Evolutionary conservation across 106 monocot genomes (phyloP).

Genomic region (Platanthera zijinensis): DNA sequence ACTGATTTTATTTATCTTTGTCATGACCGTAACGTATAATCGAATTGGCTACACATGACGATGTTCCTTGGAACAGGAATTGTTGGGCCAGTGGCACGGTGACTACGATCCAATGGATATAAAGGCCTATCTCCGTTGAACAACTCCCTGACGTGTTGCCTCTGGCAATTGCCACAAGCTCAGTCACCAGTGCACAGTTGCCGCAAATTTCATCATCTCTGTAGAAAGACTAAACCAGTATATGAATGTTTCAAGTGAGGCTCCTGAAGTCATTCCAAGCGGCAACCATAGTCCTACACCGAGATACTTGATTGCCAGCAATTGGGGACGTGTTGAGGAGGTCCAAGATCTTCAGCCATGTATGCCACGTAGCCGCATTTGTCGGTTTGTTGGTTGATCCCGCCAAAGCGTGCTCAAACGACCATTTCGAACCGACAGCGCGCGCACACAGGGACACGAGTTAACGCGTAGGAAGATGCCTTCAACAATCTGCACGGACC

Average conservation of each 20-base stretch:
- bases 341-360: slow-evolving; percentile 76
- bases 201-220: slow-evolving; percentile 85
- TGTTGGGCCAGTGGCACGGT: no score
- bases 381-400: no score
- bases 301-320: slow-evolving; percentile 74
- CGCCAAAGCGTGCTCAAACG: no score
- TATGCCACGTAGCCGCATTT: not conserved
- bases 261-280: slow-evolving; percentile 58
- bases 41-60: no score
- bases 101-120: no score
- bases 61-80: slow-evolving; percentile 55
- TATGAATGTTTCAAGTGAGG: slow-evolving; percentile 74
- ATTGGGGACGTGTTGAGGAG: slow-evolving; percentile 73
- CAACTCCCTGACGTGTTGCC: slow-evolving; percentile 56
- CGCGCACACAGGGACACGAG: no score
- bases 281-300: slow-evolving; percentile 43
- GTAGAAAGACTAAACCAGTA: slow-evolving; percentile 92
- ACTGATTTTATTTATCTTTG: not conserved
- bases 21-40: no score
- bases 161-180: no score
- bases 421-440: no score
- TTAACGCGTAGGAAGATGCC: no score
- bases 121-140: slow-evolving; percentile 84
- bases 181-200: slow-evolving; percentile 78
- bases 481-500: no score